phyloP scores from a whole-genome alignment of 306 rosid genomes.

The Comarum palustre region DNA sequence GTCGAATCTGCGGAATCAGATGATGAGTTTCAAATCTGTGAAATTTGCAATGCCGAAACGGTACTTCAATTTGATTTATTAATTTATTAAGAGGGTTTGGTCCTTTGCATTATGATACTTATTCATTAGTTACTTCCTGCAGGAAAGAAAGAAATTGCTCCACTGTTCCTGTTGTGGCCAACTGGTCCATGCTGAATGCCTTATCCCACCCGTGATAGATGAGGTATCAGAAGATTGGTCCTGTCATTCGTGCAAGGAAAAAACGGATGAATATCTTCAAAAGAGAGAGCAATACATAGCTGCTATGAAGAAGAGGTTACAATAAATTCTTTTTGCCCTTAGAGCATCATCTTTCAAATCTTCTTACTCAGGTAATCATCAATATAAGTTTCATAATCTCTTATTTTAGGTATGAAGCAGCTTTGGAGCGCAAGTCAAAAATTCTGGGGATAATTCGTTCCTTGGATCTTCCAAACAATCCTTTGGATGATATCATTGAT shows the following conservation, averaged over 20 bases:
- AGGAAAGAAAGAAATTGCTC: slow-evolving; percentile 85
- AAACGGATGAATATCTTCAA: slow-evolving; percentile 85
- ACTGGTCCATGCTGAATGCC: slow-evolving; percentile 78
- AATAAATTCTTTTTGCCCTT: not conserved
- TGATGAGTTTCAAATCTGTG: slow-evolving; percentile 96
- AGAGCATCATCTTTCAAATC: slow-evolving; percentile 11
- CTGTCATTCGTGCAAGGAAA: slow-evolving; percentile 84
- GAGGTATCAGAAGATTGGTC: slow-evolving; percentile 80
- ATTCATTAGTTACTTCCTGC: slow-evolving; percentile 25
- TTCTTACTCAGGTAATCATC: slow-evolving; percentile 23
- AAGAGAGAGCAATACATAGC: slow-evolving; percentile 62
- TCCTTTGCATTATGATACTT: slow-evolving; percentile 24
- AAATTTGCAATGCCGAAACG: slow-evolving; percentile 84
- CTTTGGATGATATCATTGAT: slow-evolving; percentile 92
- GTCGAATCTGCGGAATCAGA: slow-evolving; percentile 83
- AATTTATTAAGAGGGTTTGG: slow-evolving; percentile 29
- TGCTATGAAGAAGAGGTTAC: slow-evolving; percentile 71
- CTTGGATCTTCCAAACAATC: slow-evolving; percentile 92
- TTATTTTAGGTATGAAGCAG: slow-evolving; percentile 70
- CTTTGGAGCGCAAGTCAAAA: slow-evolving; percentile 71
- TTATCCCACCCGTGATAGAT: slow-evolving; percentile 80
- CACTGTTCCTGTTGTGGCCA: slow-evolving; percentile 88
- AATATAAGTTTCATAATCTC: slow-evolving; percentile 27
- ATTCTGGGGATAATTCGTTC: slow-evolving; percentile 73
- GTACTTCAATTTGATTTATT: slow-evolving; percentile 36